A percentile compares a stretch with the other conserved stretches of the same genome.
Conservation (phyloP, 2,329 filamentous ascomycete genomes). For the Monilinia fructigena region DNA sequence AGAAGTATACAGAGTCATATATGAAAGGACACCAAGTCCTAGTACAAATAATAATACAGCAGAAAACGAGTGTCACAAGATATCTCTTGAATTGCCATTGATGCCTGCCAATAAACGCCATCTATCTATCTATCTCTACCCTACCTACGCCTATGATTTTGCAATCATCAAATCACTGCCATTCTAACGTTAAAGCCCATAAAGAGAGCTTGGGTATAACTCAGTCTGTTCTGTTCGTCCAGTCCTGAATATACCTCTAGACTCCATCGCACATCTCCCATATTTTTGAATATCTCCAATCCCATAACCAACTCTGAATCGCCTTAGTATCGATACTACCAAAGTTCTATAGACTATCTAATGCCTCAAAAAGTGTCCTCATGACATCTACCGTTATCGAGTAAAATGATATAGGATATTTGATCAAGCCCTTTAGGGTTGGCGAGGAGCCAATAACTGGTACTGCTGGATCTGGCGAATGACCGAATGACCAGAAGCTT, state of each 20-base stretch:
- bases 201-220: background rate
- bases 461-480: background rate
- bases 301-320: background rate
- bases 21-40: too few species aligned
- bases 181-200: background rate
- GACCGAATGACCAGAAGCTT: background rate
- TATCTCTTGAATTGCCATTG: too few species aligned
- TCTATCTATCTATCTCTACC: background rate
- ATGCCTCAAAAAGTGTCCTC: background rate
- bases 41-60: too few species aligned
- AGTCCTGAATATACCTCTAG: background rate
- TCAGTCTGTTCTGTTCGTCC: background rate
- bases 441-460: conserved; percentile 11
- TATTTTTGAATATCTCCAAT: background rate
- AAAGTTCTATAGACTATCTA: background rate
- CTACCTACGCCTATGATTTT: background rate
- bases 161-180: too few species aligned
- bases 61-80: too few species aligned
- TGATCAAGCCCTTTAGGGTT: background rate
- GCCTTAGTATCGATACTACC: background rate
- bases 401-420: background rate
- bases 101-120: too few species aligned
- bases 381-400: background rate
- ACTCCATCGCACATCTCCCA: background rate
- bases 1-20: too few species aligned